phyloP scores from a whole-genome alignment of 495 filamentous ascomycete species.

The Penicillium canariense region DNA sequence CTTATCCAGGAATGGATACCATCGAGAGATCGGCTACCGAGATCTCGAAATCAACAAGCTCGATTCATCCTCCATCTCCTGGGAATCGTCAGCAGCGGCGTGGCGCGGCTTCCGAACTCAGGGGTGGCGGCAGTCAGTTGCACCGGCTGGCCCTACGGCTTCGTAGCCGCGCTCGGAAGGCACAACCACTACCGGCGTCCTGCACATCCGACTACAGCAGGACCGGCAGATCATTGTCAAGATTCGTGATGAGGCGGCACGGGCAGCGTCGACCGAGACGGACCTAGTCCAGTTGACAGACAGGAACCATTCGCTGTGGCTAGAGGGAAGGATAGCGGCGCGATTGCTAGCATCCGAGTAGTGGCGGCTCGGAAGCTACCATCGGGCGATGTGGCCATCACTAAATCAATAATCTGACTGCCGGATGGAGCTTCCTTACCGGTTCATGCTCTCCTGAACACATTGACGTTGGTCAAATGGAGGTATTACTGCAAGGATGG shows the following conservation, averaged over 20 bases:
- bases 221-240: conserved; percentile 10
- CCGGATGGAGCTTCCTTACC: too few species aligned
- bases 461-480: conserved; percentile 6
- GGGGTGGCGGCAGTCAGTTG: conserved; percentile 2
- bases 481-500: conserved; percentile 25
- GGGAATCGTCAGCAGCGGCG: conserved; percentile 15
- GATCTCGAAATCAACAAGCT: too few species aligned
- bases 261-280: background rate
- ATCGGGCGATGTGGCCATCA: conserved; percentile 13
- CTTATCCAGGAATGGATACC: conserved; percentile 17
- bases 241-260: background rate
- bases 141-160: background rate
- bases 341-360: conserved; percentile 8
- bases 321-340: background rate
- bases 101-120: conserved; percentile 11
- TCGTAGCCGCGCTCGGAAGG: too few species aligned
- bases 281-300: conserved; percentile 3
- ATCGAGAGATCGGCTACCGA: conserved; percentile 14
- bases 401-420: too few species aligned
- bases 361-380: conserved; percentile 16
- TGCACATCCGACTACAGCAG: background rate
- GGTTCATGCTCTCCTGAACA: too few species aligned
- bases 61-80: too few species aligned
- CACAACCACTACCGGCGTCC: background rate
- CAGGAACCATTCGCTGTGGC: background rate